A percentile compares a stretch with the other conserved stretches of the same genome.
Evolutionary conservation across 2,329 filamentous ascomycete species (phyloP).

Genomic region (Sclerotinia subarctica): DNA sequence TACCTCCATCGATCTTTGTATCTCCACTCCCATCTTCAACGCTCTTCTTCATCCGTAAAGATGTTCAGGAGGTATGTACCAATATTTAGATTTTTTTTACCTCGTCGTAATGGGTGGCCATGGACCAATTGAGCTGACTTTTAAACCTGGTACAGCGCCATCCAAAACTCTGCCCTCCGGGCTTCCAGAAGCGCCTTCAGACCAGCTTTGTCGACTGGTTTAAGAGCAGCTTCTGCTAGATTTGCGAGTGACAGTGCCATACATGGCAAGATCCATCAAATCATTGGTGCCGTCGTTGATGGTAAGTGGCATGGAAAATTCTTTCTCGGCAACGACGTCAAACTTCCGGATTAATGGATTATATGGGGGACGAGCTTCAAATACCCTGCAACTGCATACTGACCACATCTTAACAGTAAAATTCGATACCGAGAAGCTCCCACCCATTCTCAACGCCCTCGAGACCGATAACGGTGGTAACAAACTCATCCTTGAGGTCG

Average conservation of each 20-base stretch:
- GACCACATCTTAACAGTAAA: constrained; percentile 66
- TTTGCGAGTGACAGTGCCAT: constrained; percentile 57
- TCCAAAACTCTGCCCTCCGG: constrained; percentile 62
- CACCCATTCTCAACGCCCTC: constrained; percentile 95
- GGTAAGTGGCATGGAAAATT: constrained; percentile 60
- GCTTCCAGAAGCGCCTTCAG: constrained; percentile 57
- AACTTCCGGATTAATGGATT: constrained; percentile 31
- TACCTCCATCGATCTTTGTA: constrained; percentile 46
- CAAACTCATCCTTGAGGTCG: constrained; percentile 94
- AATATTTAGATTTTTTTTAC: constrained; percentile 33
- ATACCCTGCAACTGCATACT: constrained; percentile 19
- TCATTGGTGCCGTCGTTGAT: constrained; percentile 99
- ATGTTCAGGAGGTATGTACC: constrained; percentile 78
- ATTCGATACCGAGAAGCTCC: constrained; percentile 91
- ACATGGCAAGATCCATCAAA: constrained; percentile 70
- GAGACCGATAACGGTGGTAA: constrained; percentile 86
- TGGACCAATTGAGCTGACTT: constrained; percentile 49
- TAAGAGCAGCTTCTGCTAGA: constrained; percentile 48
- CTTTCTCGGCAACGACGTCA: constrained; percentile 29
- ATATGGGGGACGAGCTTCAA: constrained; percentile 23
- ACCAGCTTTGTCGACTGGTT: constrained; percentile 55
- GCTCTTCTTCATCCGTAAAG: constrained; percentile 68
- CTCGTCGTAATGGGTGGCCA: constrained; percentile 24
- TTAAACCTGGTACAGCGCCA: constrained; percentile 52
- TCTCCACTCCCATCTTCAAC: constrained; percentile 58